Evolutionary conservation across 1,284 basidiomycete species (phyloP).

Genomic region (Anthracocystis walkeri): DNA sequence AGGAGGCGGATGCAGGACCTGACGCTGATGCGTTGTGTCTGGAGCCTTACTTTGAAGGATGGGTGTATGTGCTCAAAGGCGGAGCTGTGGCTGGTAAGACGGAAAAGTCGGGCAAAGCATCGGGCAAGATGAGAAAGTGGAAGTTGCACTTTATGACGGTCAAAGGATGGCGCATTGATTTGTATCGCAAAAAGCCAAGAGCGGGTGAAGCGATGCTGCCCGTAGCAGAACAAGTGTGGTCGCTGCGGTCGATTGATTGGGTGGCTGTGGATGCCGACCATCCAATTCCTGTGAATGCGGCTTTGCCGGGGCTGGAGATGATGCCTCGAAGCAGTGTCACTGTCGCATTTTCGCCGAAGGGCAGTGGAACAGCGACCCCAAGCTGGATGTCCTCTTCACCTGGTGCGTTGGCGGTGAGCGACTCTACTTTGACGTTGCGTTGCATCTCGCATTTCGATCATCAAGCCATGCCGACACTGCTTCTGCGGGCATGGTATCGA

Average conservation of each 20-base stretch:
- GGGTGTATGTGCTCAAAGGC: slow-evolving; percentile 57
- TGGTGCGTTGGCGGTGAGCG: not conserved
- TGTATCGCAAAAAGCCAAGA: slow-evolving; percentile 50
- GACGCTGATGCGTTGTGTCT: slow-evolving; percentile 22
- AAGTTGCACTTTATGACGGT: slow-evolving; percentile 57
- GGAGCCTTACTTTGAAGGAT: slow-evolving; percentile 59
- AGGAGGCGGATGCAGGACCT: slow-evolving; percentile 15
- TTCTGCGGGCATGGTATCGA: slow-evolving; percentile 43
- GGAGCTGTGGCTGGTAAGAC: slow-evolving; percentile 18
- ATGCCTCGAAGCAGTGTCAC: slow-evolving; percentile 30
- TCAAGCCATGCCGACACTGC: slow-evolving; percentile 33
- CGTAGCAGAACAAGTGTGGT: slow-evolving; percentile 30
- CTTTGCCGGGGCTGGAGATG: slow-evolving; percentile 34
- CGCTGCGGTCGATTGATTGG: slow-evolving; percentile 32
- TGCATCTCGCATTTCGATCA: slow-evolving; percentile 52
- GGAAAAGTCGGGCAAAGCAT: slow-evolving; percentile 5
- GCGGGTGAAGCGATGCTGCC: slow-evolving; percentile 27
- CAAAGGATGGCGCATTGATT: slow-evolving; percentile 46
- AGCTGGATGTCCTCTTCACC: slow-evolving; percentile 1
- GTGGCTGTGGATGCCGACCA: slow-evolving; percentile 32
- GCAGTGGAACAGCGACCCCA: not conserved
- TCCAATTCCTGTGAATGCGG: slow-evolving; percentile 17
- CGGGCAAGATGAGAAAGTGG: slow-evolving; percentile 47
- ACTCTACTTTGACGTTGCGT: slow-evolving; percentile 35
- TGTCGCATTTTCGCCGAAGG: slow-evolving; percentile 22